These are phyloP conservation scores for Naumovozyma dairenensis DNA, from an alignment of 805 yeast species.

Conservation along the genomic window DNA sequence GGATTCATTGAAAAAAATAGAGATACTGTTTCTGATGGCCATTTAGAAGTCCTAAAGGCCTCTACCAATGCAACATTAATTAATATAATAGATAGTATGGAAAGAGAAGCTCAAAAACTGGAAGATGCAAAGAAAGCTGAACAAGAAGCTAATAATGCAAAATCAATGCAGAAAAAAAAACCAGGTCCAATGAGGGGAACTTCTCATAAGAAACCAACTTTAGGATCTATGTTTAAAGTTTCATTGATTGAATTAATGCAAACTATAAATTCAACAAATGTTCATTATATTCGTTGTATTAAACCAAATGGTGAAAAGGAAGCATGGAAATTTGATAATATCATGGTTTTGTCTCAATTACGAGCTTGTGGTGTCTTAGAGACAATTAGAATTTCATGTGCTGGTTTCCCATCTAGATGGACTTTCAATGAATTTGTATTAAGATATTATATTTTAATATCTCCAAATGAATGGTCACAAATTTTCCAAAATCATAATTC, in stretches of 20 bases:
- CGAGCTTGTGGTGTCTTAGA: slow-evolving; percentile 98
- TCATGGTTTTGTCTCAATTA: slow-evolving; percentile 89
- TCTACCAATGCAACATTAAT: slow-evolving; percentile 57
- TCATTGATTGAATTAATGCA: slow-evolving; percentile 88
- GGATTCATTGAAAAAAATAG: slow-evolving; percentile 96
- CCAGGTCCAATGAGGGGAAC: slow-evolving; percentile 35
- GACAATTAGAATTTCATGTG: slow-evolving; percentile 92
- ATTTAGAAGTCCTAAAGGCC: slow-evolving; percentile 68
- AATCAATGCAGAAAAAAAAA: slow-evolving; percentile 29
- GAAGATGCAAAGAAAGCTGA: slow-evolving; percentile 31
- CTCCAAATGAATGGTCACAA: slow-evolving; percentile 57
- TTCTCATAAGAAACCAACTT: slow-evolving; percentile 72
- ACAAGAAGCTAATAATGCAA: slow-evolving; percentile 18
- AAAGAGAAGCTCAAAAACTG: slow-evolving; percentile 39
- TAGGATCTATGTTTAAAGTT: slow-evolving; percentile 88
- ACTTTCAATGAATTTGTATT: slow-evolving; percentile 86
- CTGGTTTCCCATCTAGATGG: slow-evolving; percentile 97
- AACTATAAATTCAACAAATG: slow-evolving; percentile 90
- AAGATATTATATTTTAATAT: slow-evolving; percentile 75
- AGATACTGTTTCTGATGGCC: slow-evolving; percentile 96
- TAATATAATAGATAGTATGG: slow-evolving; percentile 56
- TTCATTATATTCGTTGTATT: slow-evolving; percentile 93
- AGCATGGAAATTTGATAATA: slow-evolving; percentile 92
- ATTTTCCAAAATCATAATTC: slow-evolving; percentile 41
- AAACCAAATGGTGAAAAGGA: slow-evolving; percentile 90